Base-by-base conservation (phyloP, 495 filamentous ascomycete species). In the Sordaria brevicollis region DNA sequence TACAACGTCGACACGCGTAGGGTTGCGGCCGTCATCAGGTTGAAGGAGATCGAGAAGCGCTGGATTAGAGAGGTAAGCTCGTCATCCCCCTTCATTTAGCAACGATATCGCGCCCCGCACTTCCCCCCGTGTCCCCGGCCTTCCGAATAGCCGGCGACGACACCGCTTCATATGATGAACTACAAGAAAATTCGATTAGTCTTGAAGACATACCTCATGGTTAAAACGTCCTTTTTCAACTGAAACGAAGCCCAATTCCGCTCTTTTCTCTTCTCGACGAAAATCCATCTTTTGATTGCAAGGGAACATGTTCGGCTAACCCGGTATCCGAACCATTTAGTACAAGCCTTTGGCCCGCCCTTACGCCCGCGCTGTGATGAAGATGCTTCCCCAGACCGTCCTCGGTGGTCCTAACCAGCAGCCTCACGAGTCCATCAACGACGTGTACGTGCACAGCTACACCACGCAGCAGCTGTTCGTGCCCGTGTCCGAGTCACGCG, bases 121-220 rank as follows among this genome's bases (percentile, higher is more conserved):
- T 13, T 29, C 19, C 13, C 11, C 11, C 21, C 49, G 49, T 29
- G 21, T 29, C 11, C 21, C 41, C 2, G 21, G 19, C 11, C 7
- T 5, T 2, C 49, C 49, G 13, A 6, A 21, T 25, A 13, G 49
- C 13, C 13, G 49, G 25, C 25, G 49, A 29, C 49, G 25, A 31
- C 49, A 21, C 71, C 71, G 70, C 35, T 69, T 78, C 68, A 62
- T 65, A 83, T 85, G 83, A 85, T 88, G 85, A 84, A 73, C 90
- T 90, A 90, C 89, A 91, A 92, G 84, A 87, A 86, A 87, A 86
- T 88, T 89, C 93, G 94, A 97, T 99, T 97, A 97, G 94, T 97
- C 94, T 97, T 94, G 85, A 97, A 97, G 94, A 97, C 93, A 88
- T 74, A 82, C 72, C 83, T 76, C 80, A 88, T 93, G 91, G 88